A percentile compares a stretch with the other conserved stretches of the same genome.
phyloP scores from a whole-genome alignment of 179 eudicot genomes.

The Beta macrorhiza region DNA sequence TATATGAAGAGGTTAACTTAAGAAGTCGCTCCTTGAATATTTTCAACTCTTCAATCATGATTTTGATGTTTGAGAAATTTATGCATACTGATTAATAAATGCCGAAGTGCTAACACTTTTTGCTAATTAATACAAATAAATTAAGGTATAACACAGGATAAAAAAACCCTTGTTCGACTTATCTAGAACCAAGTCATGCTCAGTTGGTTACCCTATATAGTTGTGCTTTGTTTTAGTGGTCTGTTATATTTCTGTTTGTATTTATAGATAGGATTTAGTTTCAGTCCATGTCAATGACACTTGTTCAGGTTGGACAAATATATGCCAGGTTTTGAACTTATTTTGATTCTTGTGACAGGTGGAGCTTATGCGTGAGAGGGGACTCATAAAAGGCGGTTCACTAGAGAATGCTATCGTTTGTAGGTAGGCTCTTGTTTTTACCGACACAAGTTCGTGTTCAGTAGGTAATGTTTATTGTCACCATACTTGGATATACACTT shows the following conservation, averaged over 20 bases:
- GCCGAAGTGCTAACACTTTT: neutral
- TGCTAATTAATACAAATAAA: neutral
- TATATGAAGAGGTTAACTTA: constrained; percentile 71
- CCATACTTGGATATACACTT: neutral
- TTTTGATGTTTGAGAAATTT: neutral
- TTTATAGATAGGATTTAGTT: neutral
- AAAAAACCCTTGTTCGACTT: neutral
- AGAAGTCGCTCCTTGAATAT: neutral
- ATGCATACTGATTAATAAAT: neutral
- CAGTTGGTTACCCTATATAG: no score
- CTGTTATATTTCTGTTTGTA: neutral
- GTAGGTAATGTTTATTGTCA: neutral
- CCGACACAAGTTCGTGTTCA: neutral
- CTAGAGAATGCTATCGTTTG: constrained; percentile 81
- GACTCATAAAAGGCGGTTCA: constrained; percentile 95
- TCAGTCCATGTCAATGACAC: neutral
- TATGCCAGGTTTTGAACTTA: neutral
- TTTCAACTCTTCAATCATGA: neutral
- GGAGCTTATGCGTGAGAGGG: constrained; percentile 63
- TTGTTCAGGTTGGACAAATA: neutral
- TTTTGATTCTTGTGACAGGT: constrained; percentile 52
- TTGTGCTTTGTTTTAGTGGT: neutral
- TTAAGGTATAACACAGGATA: neutral
- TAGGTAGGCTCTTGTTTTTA: constrained; percentile 45
- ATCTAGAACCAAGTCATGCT: neutral